Conservation (phyloP, 2,329 filamentous ascomycete species). For the Apiospora saccharicola region DNA sequence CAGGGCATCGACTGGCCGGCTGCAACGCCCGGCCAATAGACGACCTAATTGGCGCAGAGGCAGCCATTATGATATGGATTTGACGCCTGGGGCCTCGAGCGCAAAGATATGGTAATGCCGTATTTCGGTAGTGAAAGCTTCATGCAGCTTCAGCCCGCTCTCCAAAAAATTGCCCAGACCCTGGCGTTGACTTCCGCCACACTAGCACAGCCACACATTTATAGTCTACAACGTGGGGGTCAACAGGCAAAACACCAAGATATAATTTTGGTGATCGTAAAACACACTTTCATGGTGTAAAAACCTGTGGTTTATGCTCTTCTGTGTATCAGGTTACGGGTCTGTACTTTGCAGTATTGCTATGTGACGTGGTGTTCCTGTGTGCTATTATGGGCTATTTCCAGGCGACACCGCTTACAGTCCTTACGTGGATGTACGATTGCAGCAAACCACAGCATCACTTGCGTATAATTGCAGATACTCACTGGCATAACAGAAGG, state of each 20-base stretch:
- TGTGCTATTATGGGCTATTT: not conserved
- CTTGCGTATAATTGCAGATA: not conserved
- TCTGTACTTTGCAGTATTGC: not conserved
- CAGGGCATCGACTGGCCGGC: constrained; percentile 30
- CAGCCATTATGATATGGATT: constrained; percentile 39
- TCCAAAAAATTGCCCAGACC: constrained; percentile 13
- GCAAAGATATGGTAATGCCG: not conserved
- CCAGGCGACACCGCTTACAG: not conserved
- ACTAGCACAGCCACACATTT: not conserved
- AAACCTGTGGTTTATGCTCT: not conserved
- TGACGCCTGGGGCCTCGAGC: constrained; percentile 24
- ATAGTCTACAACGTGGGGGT: constrained; percentile 6
- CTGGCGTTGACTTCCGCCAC: constrained; percentile 2
- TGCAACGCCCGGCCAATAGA: constrained; percentile 40
- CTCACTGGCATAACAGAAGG: not conserved
- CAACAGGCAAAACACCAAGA: not conserved
- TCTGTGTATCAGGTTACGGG: too few species aligned
- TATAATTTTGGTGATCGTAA: not conserved
- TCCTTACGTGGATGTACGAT: not conserved
- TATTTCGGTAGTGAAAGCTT: constrained; percentile 23
- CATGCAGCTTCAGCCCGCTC: constrained; percentile 1
- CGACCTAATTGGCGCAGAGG: constrained; percentile 39
- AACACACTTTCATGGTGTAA: not conserved
- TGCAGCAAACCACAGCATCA: not conserved
- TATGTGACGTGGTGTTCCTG: not conserved